A percentile compares a stretch with the other conserved stretches of the same genome.
These are phyloP conservation scores for Xylariaceae sp. DNA, from an alignment of 2,329 filamentous ascomycete species.

Conservation along the genomic window DNA sequence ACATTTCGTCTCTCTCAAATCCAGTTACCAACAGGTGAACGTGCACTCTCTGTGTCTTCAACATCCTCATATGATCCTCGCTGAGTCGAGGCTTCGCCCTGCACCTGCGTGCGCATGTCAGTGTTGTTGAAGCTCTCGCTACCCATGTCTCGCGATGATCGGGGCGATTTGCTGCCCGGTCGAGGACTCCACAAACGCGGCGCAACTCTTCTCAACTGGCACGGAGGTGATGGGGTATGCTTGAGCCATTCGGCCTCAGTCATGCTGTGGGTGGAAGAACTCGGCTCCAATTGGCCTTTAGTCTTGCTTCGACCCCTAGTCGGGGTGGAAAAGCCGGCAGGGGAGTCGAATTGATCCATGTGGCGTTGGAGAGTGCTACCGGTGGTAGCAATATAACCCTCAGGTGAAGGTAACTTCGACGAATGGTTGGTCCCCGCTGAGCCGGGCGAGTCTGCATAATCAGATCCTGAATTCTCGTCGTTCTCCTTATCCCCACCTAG, in stretches of 20 bases:
- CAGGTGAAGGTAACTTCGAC: conserved; percentile 23
- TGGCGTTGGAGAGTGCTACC: conserved; percentile 30
- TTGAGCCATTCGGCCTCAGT: conserved; percentile 31
- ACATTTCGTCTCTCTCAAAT: conserved; percentile 13
- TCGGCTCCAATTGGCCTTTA: conserved; percentile 2
- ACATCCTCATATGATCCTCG: too few species aligned
- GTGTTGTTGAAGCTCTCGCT: not conserved
- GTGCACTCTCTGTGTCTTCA: not conserved
- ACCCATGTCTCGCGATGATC: not conserved
- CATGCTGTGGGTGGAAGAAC: conserved; percentile 17
- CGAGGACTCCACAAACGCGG: conserved; percentile 21
- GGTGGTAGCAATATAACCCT: conserved; percentile 28
- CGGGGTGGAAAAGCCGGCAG: conserved; percentile 17
- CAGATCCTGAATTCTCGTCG: conserved; percentile 24
- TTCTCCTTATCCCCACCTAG: conserved; percentile 13
- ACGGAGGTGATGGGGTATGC: conserved; percentile 26
- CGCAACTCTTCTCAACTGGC: conserved; percentile 8
- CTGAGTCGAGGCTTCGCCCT: too few species aligned
- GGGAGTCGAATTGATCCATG: conserved; percentile 25
- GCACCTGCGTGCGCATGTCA: not conserved
- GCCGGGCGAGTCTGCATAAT: conserved; percentile 27
- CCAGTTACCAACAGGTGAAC: conserved; percentile 22
- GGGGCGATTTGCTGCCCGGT: conserved; percentile 11
- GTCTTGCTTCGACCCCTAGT: conserved; percentile 6
- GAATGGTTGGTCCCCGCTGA: conserved; percentile 24